Evolutionary conservation across 148 eudicot genomes (phyloP).

Genomic region (Fagopyrum tataricum): DNA sequence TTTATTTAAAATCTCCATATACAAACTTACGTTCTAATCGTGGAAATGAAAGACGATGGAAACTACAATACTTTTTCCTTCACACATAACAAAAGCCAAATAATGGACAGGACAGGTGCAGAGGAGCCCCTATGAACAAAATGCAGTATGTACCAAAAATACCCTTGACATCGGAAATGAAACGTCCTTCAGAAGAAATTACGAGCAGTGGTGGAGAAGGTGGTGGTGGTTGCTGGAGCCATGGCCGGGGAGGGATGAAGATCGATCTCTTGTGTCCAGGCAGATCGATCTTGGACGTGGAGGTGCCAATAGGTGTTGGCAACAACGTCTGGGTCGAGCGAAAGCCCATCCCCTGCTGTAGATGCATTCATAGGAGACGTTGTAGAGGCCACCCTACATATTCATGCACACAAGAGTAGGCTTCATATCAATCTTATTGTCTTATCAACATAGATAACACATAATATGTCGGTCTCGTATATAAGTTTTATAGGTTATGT

Average conservation of each 20-base stretch:
- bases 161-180: background rate
- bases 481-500: too few species aligned
- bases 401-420: too few species aligned
- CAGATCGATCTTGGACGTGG: conserved; percentile 59
- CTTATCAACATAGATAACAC: too few species aligned
- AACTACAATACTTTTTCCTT: background rate
- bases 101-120: background rate
- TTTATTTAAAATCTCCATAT: too few species aligned
- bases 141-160: background rate
- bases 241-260: conserved; percentile 38
- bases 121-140: background rate
- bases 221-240: background rate
- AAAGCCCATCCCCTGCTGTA: background rate
- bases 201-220: conserved; percentile 14
- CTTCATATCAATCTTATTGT: too few species aligned
- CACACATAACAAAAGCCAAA: background rate
- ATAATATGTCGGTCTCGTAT: too few species aligned
- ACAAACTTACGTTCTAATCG: too few species aligned
- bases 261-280: conserved; percentile 94
- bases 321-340: conserved; percentile 62
- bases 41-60: background rate
- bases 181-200: conserved; percentile 22
- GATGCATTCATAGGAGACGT: background rate
- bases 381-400: conserved; percentile 23
- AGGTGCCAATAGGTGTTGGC: conserved; percentile 82